Evolutionary conservation across 2,329 filamentous ascomycete genomes (phyloP).

Genomic region (Talaromyces sp.): DNA sequence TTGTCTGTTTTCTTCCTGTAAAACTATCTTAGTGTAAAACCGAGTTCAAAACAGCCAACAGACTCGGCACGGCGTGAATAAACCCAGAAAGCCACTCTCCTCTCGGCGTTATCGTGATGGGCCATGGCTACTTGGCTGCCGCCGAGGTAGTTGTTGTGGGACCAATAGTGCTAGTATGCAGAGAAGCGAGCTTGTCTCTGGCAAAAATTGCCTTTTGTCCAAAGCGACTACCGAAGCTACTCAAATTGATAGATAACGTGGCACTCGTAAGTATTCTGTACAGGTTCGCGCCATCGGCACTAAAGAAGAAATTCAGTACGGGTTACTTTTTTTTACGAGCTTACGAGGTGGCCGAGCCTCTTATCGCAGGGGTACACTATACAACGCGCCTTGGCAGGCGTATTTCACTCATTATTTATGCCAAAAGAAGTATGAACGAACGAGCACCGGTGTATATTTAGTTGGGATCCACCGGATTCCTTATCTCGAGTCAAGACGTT

Average conservation of each 20-base stretch:
- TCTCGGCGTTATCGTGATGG: neutral
- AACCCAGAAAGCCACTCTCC: neutral
- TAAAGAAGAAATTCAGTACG: neutral
- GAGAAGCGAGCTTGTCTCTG: neutral
- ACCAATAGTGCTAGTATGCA: neutral
- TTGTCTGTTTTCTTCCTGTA: neutral
- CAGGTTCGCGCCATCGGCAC: neutral
- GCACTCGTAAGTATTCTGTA: neutral
- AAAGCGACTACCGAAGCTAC: neutral
- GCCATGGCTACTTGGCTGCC: neutral
- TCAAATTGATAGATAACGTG: slow-evolving; percentile 4
- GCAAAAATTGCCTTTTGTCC: neutral
- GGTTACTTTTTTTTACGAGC: neutral
- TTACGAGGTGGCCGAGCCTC: neutral
- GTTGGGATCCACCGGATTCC: neutral
- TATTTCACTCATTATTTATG: neutral
- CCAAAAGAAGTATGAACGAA: neutral
- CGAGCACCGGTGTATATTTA: neutral
- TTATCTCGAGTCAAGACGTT: neutral
- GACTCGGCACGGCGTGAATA: neutral
- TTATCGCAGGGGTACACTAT: neutral
- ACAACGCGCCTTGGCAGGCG: neutral
- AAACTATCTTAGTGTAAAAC: neutral
- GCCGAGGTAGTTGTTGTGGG: neutral
- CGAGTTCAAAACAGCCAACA: slow-evolving; percentile 4